phyloP scores from a whole-genome alignment of 371 early-diverging fungal species.

The Coemansia linderi region DNA sequence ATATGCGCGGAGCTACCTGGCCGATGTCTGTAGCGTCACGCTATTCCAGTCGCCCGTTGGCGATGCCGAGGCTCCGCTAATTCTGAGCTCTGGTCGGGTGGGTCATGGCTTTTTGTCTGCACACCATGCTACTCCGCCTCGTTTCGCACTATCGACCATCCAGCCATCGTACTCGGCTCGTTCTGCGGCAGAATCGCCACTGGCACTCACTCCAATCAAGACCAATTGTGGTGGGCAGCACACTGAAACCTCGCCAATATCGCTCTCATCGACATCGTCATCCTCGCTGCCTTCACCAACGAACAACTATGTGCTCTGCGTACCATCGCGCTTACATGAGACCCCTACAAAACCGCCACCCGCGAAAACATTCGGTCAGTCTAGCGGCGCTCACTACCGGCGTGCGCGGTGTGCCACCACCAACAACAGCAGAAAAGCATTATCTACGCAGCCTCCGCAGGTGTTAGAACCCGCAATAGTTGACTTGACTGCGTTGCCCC shows the following conservation, averaged over 20 bases:
- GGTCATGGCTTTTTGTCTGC: background rate
- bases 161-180: background rate
- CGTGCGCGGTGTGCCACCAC: background rate
- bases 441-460: background rate
- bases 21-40: constrained; percentile 21
- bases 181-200: background rate
- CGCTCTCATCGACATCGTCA: background rate
- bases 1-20: constrained; percentile 30
- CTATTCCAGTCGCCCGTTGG: constrained; percentile 19
- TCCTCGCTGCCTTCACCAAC: background rate
- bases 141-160: background rate
- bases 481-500: constrained; percentile 22
- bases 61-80: background rate
- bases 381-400: background rate
- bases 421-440: background rate
- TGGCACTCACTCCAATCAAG: background rate
- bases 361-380: background rate
- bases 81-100: background rate
- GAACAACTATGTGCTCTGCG: background rate
- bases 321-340: background rate
- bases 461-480: constrained; percentile 8
- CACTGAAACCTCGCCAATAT: background rate
- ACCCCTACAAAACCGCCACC: background rate
- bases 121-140: background rate
- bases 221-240: background rate